These are phyloP conservation scores for Cupressus sempervirens DNA, from an alignment of 75 land plant genomes.

Conservation along the genomic window DNA sequence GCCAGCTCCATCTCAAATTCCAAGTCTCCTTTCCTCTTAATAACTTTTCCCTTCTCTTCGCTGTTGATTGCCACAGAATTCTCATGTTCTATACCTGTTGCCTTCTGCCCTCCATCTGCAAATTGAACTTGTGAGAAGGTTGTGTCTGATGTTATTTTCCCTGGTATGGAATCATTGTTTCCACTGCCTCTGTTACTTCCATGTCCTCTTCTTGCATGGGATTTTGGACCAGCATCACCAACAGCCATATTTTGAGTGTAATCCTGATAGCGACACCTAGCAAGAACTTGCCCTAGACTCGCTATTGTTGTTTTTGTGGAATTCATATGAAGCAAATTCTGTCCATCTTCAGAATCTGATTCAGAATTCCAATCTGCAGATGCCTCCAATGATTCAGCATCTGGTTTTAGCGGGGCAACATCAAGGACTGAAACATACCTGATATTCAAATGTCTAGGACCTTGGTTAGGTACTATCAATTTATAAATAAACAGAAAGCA, in stretches of 20 bases:
- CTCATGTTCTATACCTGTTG: constrained; percentile 5
- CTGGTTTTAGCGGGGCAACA: constrained; percentile 77
- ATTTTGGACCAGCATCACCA: not conserved
- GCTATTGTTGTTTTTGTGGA: constrained; percentile 26
- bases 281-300: constrained; percentile 11
- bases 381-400: constrained; percentile 48
- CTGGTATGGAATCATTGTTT: not conserved
- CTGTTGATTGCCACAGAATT: constrained; percentile 2
- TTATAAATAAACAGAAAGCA: not conserved
- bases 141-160: not conserved
- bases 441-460: constrained; percentile 9
- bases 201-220: not conserved
- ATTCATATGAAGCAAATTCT: constrained; percentile 5
- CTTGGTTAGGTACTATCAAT: not conserved
- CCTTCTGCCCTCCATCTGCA: not conserved
- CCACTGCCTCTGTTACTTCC: not conserved
- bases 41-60: not conserved
- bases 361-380: constrained; percentile 39
- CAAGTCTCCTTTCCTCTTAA: constrained; percentile 77
- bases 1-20: constrained; percentile 86
- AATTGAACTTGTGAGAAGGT: not conserved
- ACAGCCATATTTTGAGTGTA: not conserved
- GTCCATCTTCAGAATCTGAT: not conserved
- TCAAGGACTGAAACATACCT: constrained; percentile 90
- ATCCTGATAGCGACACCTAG: constrained; percentile 7